These are phyloP conservation scores for Talaromyces ruber DNA, from an alignment of 495 filamentous ascomycete species.

Conservation along the genomic window DNA sequence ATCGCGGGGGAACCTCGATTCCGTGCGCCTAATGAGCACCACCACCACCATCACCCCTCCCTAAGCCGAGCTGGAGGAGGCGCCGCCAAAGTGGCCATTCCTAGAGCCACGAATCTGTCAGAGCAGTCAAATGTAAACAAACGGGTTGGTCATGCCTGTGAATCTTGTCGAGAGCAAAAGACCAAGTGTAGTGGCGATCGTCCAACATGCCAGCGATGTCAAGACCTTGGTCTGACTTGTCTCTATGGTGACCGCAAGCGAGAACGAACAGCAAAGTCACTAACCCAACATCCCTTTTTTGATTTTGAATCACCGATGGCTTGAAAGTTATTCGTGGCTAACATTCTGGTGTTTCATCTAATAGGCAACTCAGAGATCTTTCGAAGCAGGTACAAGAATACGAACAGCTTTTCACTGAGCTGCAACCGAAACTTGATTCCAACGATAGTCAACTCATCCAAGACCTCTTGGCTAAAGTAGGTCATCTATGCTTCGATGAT, in stretches of 20 bases:
- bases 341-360: conserved; percentile 16
- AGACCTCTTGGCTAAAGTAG: conserved; percentile 25
- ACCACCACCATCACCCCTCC: conserved; percentile 1
- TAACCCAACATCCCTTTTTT: conserved; percentile 6
- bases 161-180: conserved; percentile 65
- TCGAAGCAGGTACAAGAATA: conserved; percentile 23
- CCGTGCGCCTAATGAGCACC: conserved; percentile 4
- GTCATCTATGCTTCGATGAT: neutral
- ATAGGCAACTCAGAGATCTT: conserved; percentile 34
- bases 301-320: neutral
- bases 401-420: conserved; percentile 27
- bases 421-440: conserved; percentile 25
- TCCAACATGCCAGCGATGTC: conserved; percentile 49
- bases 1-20: conserved; percentile 13
- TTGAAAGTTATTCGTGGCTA: conserved; percentile 15
- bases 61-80: conserved; percentile 14
- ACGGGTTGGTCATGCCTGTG: conserved; percentile 51
- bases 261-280: conserved; percentile 48
- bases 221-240: conserved; percentile 41
- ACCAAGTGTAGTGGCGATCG: conserved; percentile 53
- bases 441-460: conserved; percentile 28
- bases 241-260: conserved; percentile 51
- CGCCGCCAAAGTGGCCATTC: conserved; percentile 29
- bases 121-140: conserved; percentile 22
- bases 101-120: conserved; percentile 20